Evolutionary conservation across 1,284 basidiomycete species (phyloP).

Genomic region (Leccinum fallax): DNA sequence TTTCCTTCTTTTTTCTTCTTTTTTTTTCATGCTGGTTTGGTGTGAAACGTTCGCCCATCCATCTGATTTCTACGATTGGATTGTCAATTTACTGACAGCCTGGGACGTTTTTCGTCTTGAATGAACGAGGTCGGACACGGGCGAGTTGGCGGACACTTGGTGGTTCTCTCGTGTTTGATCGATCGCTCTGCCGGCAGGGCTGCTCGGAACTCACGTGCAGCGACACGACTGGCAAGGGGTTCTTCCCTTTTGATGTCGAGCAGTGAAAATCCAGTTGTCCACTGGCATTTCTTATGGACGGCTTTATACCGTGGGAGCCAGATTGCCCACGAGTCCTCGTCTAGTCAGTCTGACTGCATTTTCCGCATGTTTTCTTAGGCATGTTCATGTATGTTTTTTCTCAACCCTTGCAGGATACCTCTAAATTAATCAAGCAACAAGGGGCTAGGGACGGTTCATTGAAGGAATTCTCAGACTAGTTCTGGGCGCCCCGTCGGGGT

Average conservation of each 20-base stretch:
- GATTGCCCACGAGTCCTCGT: background rate
- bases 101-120: conserved; percentile 10
- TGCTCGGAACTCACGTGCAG: background rate
- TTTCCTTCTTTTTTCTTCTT: background rate
- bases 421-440: conserved; percentile 1
- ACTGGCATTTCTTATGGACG: background rate
- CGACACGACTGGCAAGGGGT: background rate
- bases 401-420: background rate
- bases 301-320: background rate
- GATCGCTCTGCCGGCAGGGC: conserved; percentile 6
- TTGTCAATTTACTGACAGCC: conserved; percentile 16
- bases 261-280: background rate
- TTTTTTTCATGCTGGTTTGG: background rate
- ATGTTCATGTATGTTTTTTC: conserved; percentile 3
- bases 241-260: background rate
- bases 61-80: conserved; percentile 2
- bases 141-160: conserved; percentile 7
- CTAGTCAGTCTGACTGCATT: background rate
- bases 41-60: conserved; percentile 3
- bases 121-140: conserved; percentile 6
- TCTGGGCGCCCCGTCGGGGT: conserved; percentile 6
- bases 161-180: conserved; percentile 1
- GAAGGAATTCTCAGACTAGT: background rate
- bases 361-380: conserved; percentile 2
- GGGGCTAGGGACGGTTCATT: background rate